Evolutionary conservation across 148 eudicot genomes (phyloP).

Genomic region (Vaccinium corymbosum): DNA sequence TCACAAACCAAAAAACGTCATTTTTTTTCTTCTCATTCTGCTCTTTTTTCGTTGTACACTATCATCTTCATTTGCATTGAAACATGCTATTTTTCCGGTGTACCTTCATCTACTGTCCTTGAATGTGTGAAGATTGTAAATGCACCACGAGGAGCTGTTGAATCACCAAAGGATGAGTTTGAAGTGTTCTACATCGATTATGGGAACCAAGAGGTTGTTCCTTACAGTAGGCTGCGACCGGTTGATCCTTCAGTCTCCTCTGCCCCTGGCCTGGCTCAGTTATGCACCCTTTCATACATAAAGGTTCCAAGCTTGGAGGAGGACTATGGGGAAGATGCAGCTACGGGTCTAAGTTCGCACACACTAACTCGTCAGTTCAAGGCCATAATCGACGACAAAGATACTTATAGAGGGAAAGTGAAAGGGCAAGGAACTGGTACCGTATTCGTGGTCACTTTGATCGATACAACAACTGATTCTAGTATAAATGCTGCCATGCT

Average conservation of each 20-base stretch:
- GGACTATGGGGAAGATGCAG: conserved; percentile 91
- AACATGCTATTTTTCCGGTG: background rate
- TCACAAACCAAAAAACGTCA: background rate
- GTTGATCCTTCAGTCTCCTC: conserved; percentile 62
- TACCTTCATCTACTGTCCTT: conserved; percentile 1
- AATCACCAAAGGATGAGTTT: conserved; percentile 58
- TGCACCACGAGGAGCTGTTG: conserved; percentile 64
- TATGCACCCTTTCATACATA: conserved; percentile 77
- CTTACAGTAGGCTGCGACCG: conserved; percentile 69
- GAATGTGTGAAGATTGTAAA: conserved; percentile 41
- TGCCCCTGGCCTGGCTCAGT: conserved; percentile 71
- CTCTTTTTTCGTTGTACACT: background rate
- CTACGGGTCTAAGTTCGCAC: conserved; percentile 51
- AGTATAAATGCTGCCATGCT: conserved; percentile 76
- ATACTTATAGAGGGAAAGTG: conserved; percentile 77
- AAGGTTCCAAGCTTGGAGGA: conserved; percentile 79
- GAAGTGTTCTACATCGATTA: conserved; percentile 94
- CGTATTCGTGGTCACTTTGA: conserved; percentile 58
- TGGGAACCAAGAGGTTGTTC: conserved; percentile 81
- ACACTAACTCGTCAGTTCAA: conserved; percentile 53
- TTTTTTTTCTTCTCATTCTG: conserved; percentile 7
- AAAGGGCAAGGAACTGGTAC: conserved; percentile 94
- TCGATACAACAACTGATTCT: conserved; percentile 43
- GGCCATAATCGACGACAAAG: conserved; percentile 75
- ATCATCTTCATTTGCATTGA: background rate